Base-by-base conservation (phyloP, 2,329 filamentous ascomycete genomes). In the Fusarium aywerte region DNA sequence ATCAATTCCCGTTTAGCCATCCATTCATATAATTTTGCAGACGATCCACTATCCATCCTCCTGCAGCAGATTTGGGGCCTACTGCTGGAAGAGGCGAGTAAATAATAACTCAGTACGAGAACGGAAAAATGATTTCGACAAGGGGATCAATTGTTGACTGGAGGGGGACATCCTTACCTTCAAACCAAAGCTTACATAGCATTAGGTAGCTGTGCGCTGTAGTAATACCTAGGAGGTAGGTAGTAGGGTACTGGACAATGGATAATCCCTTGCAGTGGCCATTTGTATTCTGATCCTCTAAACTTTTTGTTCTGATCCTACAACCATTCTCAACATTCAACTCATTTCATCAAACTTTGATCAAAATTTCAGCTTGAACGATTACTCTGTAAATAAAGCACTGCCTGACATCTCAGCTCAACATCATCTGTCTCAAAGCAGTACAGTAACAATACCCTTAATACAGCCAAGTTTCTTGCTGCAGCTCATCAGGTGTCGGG, bases 31-130 rank as follows among this genome's bases (percentile, higher is more conserved):
- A 48, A 43, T 31, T 44, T 51, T 48, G 43, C 42, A 52, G 39
- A 25, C 44, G 58, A 52, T 58, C 61, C 61, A 63, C 40, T 53
- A 64, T 68, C 55, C 65, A 61, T 68, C 35, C 27, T 42, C 44
- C 51, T 68, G 47, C 65, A 58, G 53, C 43, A 49, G 32, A 67
- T 48, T 60, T 35, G 36, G 49, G 27, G 44, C 21, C 45, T 32
- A 20, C 31, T 50, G 44, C 20, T 33, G 38, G 42, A 42, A 48
- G 65, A 68, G 54, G 59, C 64, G 58, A 67, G 45, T n/a, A 39
- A 59, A 68, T 39, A 44, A 38, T 43, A 43, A 38, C 29, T 51
- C 40, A 44, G 44, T 44, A 39, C n/a, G 43, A 53, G 35, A 58
- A 48, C 51, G 59, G 44, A 52, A 44, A 51, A 48, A 35, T 54